Evolutionary conservation across 306 rosid genomes (phyloP).

Genomic region (Arachis hypogaea): DNA sequence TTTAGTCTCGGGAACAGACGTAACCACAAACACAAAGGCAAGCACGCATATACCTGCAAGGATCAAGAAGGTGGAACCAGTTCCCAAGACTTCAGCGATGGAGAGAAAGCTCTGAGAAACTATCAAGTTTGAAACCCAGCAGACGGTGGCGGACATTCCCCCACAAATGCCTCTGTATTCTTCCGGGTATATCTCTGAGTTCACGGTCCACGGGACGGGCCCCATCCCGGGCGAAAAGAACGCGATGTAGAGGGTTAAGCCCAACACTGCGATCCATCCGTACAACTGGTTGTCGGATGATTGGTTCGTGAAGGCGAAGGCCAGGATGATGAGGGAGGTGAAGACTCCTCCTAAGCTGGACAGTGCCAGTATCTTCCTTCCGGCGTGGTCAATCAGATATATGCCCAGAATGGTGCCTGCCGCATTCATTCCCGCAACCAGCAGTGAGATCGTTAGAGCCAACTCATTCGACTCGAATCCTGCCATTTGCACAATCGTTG

Average conservation of each 20-base stretch:
- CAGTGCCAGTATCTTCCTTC: conserved; percentile 72
- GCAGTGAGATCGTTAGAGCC: conserved; percentile 77
- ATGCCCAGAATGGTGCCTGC: conserved; percentile 78
- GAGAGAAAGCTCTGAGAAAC: conserved; percentile 77
- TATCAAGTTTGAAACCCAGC: conserved; percentile 75
- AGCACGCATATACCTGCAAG: conserved; percentile 57
- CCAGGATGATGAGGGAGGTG: conserved; percentile 59
- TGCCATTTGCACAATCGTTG: conserved; percentile 88
- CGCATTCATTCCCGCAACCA: conserved; percentile 77
- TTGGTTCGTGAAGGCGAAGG: conserved; percentile 51
- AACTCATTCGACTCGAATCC: conserved; percentile 74
- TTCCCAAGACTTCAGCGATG: conserved; percentile 58
- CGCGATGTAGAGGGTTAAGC: conserved; percentile 62
- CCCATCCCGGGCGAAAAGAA: conserved; percentile 93
- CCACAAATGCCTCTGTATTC: conserved; percentile 83
- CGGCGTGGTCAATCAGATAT: conserved; percentile 74
- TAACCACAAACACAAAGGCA: conserved; percentile 61
- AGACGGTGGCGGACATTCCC: conserved; percentile 88
- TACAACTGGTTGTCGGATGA: conserved; percentile 42
- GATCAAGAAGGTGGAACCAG: conserved; percentile 69
- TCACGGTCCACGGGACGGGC: conserved; percentile 90
- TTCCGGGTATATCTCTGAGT: conserved; percentile 88
- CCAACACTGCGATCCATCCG: conserved; percentile 74
- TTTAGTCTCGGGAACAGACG: conserved; percentile 74
- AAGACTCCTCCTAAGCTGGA: conserved; percentile 69